These are phyloP conservation scores for Pseudevernia furfuracea DNA, from an alignment of 495 filamentous ascomycete species.

Conservation along the genomic window DNA sequence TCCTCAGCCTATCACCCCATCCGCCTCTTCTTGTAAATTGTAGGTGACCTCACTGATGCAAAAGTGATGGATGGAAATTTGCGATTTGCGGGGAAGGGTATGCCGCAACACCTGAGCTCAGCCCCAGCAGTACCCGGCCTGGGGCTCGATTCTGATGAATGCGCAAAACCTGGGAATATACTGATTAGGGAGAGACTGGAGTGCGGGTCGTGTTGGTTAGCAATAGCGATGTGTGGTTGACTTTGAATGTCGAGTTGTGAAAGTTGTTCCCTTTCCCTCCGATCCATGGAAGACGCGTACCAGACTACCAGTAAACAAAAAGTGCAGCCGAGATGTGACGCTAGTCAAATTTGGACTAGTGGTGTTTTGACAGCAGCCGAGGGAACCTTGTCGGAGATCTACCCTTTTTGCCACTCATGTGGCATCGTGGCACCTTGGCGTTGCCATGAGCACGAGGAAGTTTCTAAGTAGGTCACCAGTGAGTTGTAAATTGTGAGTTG, in stretches of 20 bases:
- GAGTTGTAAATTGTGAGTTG: too few relatives aligned
- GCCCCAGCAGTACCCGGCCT: not conserved
- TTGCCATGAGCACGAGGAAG: not conserved
- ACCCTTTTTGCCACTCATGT: not conserved
- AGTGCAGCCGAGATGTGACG: not conserved
- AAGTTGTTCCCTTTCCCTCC: not conserved
- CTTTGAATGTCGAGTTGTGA: not conserved
- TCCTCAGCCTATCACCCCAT: constrained; percentile 14
- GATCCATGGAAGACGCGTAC: not conserved
- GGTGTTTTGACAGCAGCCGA: not conserved
- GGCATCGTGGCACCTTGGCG: not conserved
- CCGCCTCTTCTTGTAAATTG: constrained; percentile 2
- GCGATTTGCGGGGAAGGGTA: not conserved
- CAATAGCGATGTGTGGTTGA: not conserved
- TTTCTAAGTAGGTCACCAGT: too few relatives aligned
- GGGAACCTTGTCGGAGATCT: not conserved
- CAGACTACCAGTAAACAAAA: constrained; percentile 3
- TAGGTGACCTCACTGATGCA: not conserved
- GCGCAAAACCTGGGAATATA: not conserved
- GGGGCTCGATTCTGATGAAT: too few relatives aligned
- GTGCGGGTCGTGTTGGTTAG: not conserved
- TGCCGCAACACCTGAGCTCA: not conserved
- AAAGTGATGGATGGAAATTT: not conserved
- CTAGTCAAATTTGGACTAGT: not conserved
- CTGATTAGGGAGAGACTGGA: not conserved